These are phyloP conservation scores for Aegilops speltoides DNA, from an alignment of 176 grass and related monocot genomes.

Conservation along the genomic window DNA sequence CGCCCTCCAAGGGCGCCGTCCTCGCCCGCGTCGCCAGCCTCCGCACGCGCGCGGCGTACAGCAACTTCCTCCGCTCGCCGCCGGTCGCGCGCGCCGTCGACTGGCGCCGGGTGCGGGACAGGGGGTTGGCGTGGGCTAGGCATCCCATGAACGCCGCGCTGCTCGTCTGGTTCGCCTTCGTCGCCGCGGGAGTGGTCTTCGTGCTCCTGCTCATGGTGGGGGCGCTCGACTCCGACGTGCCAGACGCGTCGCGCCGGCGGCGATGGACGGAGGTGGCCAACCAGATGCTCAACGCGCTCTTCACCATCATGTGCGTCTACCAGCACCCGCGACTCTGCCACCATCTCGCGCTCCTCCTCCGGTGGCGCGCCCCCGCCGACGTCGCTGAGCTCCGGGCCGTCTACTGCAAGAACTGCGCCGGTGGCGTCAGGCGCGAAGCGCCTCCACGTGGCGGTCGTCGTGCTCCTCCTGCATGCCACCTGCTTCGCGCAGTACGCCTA, in stretches of 20 bases:
- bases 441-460: constrained; percentile 42
- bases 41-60: neutral
- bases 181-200: constrained; percentile 35
- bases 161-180: constrained; percentile 58
- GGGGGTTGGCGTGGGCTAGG: constrained; percentile 40
- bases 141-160: constrained; percentile 57
- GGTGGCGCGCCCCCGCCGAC: constrained; percentile 41
- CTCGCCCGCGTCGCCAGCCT: constrained; percentile 19
- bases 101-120: constrained; percentile 36
- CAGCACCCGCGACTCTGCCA: constrained; percentile 66
- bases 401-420: constrained; percentile 56
- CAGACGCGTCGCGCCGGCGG: constrained; percentile 28
- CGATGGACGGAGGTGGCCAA: constrained; percentile 68
- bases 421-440: constrained; percentile 31
- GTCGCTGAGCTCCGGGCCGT: constrained; percentile 29
- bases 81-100: constrained; percentile 43
- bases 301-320: constrained; percentile 86
- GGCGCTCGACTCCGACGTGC: constrained; percentile 54
- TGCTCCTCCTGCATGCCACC: constrained; percentile 58
- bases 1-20: constrained; percentile 24
- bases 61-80: constrained; percentile 11
- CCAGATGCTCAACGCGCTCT: constrained; percentile 76
- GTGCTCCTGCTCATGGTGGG: constrained; percentile 77
- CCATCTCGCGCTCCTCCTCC: constrained; percentile 51
- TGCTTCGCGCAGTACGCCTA: constrained; percentile 63